Evolutionary conservation across 2,329 filamentous ascomycete species (phyloP), one percentile per base, ranked within the genome.

Genomic region (Teratosphaeriaceae sp.): DNA sequence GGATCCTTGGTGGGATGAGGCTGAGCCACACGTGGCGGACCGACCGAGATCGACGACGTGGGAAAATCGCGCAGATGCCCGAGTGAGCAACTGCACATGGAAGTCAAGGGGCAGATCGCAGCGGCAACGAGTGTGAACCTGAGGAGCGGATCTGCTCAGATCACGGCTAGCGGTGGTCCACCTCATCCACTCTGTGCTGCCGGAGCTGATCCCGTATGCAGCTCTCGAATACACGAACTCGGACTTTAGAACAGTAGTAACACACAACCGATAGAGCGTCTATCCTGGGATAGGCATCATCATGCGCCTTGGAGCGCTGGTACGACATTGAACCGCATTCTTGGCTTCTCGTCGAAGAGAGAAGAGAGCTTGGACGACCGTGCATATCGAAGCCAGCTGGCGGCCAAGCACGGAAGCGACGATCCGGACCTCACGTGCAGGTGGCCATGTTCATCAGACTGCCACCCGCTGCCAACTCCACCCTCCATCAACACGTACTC

Each of bases 401-500:
- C 18, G n/a, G 18, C 40, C 40, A 41, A 46, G 33, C 42, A 39
- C 38, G 35, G 19, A 38, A 16, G 35, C 27, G 27, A 30, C 12
- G 27, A 26, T 5, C 11, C 20, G 3, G 22, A 38, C 35, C 19
- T 38, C 35, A 34, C 31, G 7, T 34, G 9, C 16, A 34, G 31
- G n/a, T n/a, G n/a, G n/a, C n/a, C n/a, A n/a, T n/a, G 7, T 6
- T 26, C 7, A 26, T 26, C 13, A 13, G 7, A 26, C 13, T 30
- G 4, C 27, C 5, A 30, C 12, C 13, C 4, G 13, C 27, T 5
- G 4, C 11, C 27, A 5, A 30, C 27, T 13, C 27, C 15, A 11
- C 27, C 13, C 27, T 30, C 5, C 5, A 12, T n/a, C 15, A 11
- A n/a, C 27, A 30, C 5, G 4, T 30, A 12, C 12, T 7, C 6